Evolutionary conservation across 1,284 basidiomycete species (phyloP), one percentile per base, ranked within the genome.

Genomic region (Hemileccinum hortonii): DNA sequence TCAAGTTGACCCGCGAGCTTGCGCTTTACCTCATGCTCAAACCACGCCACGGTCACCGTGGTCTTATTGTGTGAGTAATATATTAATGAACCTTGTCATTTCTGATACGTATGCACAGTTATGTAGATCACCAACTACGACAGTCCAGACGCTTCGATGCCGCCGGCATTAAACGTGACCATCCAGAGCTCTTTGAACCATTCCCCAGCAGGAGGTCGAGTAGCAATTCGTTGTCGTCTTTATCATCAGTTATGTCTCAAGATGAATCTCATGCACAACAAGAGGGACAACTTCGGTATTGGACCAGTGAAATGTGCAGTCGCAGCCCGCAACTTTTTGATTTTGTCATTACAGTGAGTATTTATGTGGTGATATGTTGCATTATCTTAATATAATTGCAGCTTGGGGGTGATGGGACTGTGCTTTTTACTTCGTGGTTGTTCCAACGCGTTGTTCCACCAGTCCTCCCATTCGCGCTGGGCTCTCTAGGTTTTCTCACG

Each of bases 381-480:
- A 16, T 52, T 53, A 33, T 55, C 48, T 60, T 58, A 36, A 52
- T 61, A 15, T 44, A 24, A 26, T 26, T 32, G 39, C 56, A 95
- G 89, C 87, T 97, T 54, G 97, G 97, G 42, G 97, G 97, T 16
- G 97, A 99, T 69, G 97, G 97, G 12, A 99, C 97, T 1, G 96
- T 99, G 1, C 82, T 99, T 19, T 99, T 98, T 75, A 98, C 97
- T 6, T 99, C 97, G 5, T 99, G 97, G 97, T 79, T 99, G 33
- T 99, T 99, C 79, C 97, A 99, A 69, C 86, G 87, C 58, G 94
- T 98, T 64, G 97, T 99, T 12, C 97, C 97, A 12, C 97, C 97
- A 6, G 94, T 99, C 36, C 84, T 99, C 24, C 89, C 97, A 0
- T 99, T 99, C 69, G 94, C 97, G 0, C 83, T 99, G n/a, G 97